Base-by-base conservation (phyloP, 371 early-diverging fungal species). In the Syncephalastrum racemosum region DNA sequence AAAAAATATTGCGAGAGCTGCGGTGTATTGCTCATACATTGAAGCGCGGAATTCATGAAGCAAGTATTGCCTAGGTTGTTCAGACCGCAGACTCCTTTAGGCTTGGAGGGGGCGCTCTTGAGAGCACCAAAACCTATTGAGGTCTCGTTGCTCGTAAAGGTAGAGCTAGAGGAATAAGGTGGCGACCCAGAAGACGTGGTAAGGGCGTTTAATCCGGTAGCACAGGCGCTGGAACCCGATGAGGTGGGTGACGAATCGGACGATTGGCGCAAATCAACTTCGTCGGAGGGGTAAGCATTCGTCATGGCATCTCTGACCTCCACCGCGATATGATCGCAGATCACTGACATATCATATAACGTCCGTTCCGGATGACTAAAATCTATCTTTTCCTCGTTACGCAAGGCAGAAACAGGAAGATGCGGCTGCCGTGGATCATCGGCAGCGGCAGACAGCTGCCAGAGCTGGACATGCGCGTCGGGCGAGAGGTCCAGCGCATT, bases 31-130 rank as follows among this genome's bases (percentile, higher is more conserved):
- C 84, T 80, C 18, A 93, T 68, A 59, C 91, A 91, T 67, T 94
- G 93, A 2, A 94, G 58, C 0, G 87, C 87, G 3, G 88, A 83
- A 69, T 90, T 91, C 91, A 94, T 92, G 68, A 87, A 93, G 69
- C 95, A 94, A 0, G 93, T 92, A 63, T 94, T 94, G 47, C 93
- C 93, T 19, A 92, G 72, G 59, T 94, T 94, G 22, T 59, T 62
- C 27, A 92, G 75, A 5, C 93, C 93, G 16, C 72, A 80, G 2
- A 80, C 66, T 6, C 88, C 90, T 41, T 66, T 56, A 10, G 55
- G 44, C n/a, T 22, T 45, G 10, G 46, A 19, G n/a, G 46, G 46
- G 3, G 16, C 7, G 22, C 12, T 45, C 46, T 16, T 45, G 22
- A 22, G 15, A 14, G 46, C 36, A 10, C 49, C 56, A 23, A 48